phyloP scores from a whole-genome alignment of 768 basidiomycete genomes.

The Peribolospora kevripleyi region DNA sequence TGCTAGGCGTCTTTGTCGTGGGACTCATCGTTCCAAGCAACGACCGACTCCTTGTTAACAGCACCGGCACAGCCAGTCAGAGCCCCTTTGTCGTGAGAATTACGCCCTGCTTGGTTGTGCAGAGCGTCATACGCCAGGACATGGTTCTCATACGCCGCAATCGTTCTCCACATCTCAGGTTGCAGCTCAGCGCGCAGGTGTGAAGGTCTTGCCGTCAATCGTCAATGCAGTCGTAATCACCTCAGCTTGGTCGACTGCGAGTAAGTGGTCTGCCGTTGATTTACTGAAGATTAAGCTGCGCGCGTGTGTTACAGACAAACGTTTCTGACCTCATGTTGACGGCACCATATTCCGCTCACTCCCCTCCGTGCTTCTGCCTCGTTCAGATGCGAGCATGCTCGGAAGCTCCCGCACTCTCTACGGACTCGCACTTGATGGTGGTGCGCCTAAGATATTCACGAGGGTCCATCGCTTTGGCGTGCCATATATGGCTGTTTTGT shows the following conservation, averaged over 20 bases:
- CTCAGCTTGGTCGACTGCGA: slow-evolving; percentile 16
- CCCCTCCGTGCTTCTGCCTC: slow-evolving; percentile 1
- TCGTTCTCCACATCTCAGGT: slow-evolving; percentile 1
- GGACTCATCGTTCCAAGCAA: slow-evolving; percentile 57
- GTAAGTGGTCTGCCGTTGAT: background rate
- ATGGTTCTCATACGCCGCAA: slow-evolving; percentile 22
- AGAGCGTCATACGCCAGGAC: slow-evolving; percentile 30
- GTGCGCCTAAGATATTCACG: slow-evolving; percentile 27
- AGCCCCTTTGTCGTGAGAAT: slow-evolving; percentile 75
- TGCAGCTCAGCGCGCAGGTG: slow-evolving; percentile 12
- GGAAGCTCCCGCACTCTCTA: slow-evolving; percentile 17
- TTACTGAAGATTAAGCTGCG: background rate
- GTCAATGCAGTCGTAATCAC: slow-evolving; percentile 47
- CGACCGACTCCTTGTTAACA: slow-evolving; percentile 31
- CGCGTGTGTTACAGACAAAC: background rate
- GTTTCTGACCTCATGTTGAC: slow-evolving; percentile 4
- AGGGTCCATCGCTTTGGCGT: slow-evolving; percentile 30
- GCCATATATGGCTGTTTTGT: slow-evolving; percentile 24
- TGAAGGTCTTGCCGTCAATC: slow-evolving; percentile 30
- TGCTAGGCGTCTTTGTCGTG: slow-evolving; percentile 41
- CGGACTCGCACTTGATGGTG: slow-evolving; percentile 20
- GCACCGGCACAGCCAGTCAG: slow-evolving; percentile 38
- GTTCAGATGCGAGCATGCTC: slow-evolving; percentile 8
- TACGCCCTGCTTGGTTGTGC: slow-evolving; percentile 5
- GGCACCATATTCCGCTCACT: slow-evolving; percentile 15